Percentiles rank a stretch among this genome's conserved stretches.
phyloP scores from a whole-genome alignment of 1,284 basidiomycete species.

The Marasmius sp. region DNA sequence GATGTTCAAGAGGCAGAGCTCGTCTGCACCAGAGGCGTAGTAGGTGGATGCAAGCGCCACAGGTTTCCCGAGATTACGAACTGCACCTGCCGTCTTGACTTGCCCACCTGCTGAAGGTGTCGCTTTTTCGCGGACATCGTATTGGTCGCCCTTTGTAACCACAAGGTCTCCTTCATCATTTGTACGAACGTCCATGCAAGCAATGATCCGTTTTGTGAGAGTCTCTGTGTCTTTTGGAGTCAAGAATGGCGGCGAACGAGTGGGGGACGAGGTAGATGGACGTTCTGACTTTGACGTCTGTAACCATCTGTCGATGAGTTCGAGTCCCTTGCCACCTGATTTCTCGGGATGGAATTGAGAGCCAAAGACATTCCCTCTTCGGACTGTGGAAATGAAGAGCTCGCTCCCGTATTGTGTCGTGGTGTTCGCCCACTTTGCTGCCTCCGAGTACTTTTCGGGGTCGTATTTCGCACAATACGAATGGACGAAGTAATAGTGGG shows the following conservation, averaged over 20 bases:
- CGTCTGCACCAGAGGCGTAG: constrained; percentile 90
- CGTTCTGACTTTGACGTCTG: constrained; percentile 49
- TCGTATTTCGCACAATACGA: constrained; percentile 86
- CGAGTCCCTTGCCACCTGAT: constrained; percentile 88
- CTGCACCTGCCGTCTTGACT: constrained; percentile 64
- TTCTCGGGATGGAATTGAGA: constrained; percentile 99
- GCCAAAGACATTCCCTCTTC: constrained; percentile 86
- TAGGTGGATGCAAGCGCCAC: constrained; percentile 90
- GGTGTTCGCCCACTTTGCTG: constrained; percentile 79
- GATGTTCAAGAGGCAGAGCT: constrained; percentile 97
- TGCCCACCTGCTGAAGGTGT: constrained; percentile 26
- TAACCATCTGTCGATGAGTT: constrained; percentile 85
- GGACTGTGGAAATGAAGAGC: constrained; percentile 87
- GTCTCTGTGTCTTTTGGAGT: constrained; percentile 52
- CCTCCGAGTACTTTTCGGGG: constrained; percentile 48
- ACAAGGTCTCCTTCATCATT: constrained; percentile 98
- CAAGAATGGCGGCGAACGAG: constrained; percentile 27
- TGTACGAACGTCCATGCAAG: constrained; percentile 96
- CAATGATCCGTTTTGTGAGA: constrained; percentile 93
- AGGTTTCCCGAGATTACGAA: constrained; percentile 97
- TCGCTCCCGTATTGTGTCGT: constrained; percentile 94
- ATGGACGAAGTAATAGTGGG: constrained; percentile 96
- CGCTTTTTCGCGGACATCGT: constrained; percentile 91
- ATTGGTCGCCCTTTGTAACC: constrained; percentile 99
- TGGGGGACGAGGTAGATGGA: constrained; percentile 24